These are phyloP conservation scores for Pseudozyma thailandica DNA, from an alignment of 1,284 basidiomycete genomes.

Conservation along the genomic window DNA sequence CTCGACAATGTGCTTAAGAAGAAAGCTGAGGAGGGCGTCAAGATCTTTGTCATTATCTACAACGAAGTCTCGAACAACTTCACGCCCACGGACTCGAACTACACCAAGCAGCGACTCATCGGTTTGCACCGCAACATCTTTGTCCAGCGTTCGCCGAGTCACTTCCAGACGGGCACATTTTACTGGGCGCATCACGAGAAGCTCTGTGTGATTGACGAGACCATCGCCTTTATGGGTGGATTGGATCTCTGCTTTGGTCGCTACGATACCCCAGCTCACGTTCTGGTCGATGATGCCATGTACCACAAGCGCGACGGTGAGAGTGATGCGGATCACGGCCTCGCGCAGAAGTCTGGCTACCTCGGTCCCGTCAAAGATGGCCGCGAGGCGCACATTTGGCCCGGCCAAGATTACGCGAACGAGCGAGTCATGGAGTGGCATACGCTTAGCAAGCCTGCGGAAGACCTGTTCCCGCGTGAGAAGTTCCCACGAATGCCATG, in stretches of 20 bases:
- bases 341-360: conserved; percentile 34
- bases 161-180: conserved; percentile 96
- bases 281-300: conserved; percentile 82
- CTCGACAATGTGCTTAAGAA: conserved; percentile 87
- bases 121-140: conserved; percentile 91
- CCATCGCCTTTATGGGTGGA: conserved; percentile 97
- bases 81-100: conserved; percentile 76
- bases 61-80: conserved; percentile 98
- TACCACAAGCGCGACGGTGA: conserved; percentile 39
- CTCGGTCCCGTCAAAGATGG: conserved; percentile 70
- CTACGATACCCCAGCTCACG: conserved; percentile 90
- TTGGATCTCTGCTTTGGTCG: conserved; percentile 79
- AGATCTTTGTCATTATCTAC: conserved; percentile 86
- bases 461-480: conserved; percentile 91
- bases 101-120: conserved; percentile 88
- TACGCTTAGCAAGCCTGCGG: conserved; percentile 85
- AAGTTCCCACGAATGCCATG: conserved; percentile 96
- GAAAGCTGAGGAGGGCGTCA: conserved; percentile 95
- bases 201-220: conserved; percentile 94
- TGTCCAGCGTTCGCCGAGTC: conserved; percentile 95
- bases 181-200: conserved; percentile 98
- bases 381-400: conserved; percentile 80
- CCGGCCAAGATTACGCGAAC: conserved; percentile 92
- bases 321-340: conserved; percentile 25
- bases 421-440: conserved; percentile 89